phyloP scores from a whole-genome alignment of 257 asterid genomes.

The Galeopsis tetrahit region DNA sequence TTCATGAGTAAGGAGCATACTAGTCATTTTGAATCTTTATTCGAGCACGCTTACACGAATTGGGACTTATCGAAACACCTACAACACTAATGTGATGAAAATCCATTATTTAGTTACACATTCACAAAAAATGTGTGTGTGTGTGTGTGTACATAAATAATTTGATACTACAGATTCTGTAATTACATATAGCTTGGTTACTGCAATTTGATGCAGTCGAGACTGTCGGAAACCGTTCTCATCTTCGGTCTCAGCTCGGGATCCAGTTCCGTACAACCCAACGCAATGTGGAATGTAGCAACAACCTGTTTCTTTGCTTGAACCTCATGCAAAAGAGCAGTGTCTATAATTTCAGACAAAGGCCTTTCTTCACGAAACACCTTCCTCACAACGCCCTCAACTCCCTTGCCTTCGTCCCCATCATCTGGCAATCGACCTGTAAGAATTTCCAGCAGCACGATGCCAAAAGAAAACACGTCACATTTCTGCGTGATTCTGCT shows the following conservation, averaged over 20 bases:
- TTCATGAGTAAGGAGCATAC: too few species aligned
- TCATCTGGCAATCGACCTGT: conserved; percentile 71
- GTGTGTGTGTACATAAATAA: not conserved
- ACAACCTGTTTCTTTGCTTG: conserved; percentile 77
- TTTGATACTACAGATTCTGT: too few species aligned
- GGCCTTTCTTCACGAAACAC: conserved; percentile 70
- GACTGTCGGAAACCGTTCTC: conserved; percentile 70
- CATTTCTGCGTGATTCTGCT: conserved; percentile 65
- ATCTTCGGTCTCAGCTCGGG: conserved; percentile 81
- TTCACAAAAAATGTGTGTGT: not conserved
- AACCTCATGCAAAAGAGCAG: conserved; percentile 68
- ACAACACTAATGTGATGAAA: not conserved
- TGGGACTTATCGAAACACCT: too few species aligned
- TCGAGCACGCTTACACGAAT: not conserved
- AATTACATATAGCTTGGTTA: conserved; percentile 31
- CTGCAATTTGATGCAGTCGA: conserved; percentile 57
- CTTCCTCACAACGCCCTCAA: conserved; percentile 64
- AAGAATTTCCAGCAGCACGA: conserved; percentile 68
- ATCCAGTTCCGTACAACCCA: conserved; percentile 72
- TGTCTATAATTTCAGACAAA: conserved; percentile 70
- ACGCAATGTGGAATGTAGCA: conserved; percentile 69
- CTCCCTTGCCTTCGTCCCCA: conserved; percentile 24
- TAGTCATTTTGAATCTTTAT: too few species aligned
- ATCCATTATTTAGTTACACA: not conserved
- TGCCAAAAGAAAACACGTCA: conserved; percentile 75